These are phyloP conservation scores for Paramecium biaurelia DNA, from an alignment of 73 alveolate genomes.

Conservation along the genomic window DNA sequence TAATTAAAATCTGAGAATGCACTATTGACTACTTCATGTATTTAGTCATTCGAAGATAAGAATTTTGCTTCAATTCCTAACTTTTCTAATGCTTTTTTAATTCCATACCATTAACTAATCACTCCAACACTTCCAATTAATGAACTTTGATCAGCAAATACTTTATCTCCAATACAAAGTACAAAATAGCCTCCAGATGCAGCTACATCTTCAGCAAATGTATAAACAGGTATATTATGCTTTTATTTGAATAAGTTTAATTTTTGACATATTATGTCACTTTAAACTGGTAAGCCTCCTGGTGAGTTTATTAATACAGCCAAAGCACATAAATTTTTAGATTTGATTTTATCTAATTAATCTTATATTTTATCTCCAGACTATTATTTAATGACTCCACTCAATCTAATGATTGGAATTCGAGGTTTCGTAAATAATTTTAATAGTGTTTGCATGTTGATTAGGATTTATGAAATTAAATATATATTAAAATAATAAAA, in stretches of 20 bases:
- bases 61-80: constrained; percentile 57
- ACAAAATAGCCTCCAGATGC: constrained; percentile 70
- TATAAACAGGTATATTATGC: constrained; percentile 52
- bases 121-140: constrained; percentile 58
- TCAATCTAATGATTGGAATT: background rate
- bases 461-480: background rate
- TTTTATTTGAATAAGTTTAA: background rate
- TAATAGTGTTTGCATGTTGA: background rate
- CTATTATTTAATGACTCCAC: background rate
- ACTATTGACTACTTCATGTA: background rate
- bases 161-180: constrained; percentile 65
- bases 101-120: constrained; percentile 2
- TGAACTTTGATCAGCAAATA: constrained; percentile 47
- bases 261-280: background rate
- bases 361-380: background rate
- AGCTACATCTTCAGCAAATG: constrained; percentile 76
- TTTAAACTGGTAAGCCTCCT: constrained; percentile 45
- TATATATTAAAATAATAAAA: background rate
- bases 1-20: background rate
- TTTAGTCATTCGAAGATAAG: constrained; percentile 16
- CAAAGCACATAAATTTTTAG: constrained; percentile 43
- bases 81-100: constrained; percentile 20
- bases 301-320: constrained; percentile 67
- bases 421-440: background rate
- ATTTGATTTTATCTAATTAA: background rate